Evolutionary conservation across 2,329 filamentous ascomycete species (phyloP), one percentile per base, ranked within the genome.

Genomic region (Fusarium equiseti): DNA sequence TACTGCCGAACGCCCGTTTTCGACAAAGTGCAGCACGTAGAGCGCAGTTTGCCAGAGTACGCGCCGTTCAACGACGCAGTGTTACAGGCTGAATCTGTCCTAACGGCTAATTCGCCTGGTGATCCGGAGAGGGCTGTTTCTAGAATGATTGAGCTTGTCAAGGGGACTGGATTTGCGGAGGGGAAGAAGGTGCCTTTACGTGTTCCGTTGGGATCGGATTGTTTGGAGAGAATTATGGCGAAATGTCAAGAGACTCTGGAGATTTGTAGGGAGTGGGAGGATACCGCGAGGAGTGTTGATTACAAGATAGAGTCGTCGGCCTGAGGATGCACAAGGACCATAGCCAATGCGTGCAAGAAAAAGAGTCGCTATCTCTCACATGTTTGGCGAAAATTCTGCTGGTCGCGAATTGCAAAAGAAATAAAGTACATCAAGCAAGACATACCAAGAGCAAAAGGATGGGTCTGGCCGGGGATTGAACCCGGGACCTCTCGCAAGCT

Each of bases 71-170:
- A 81, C 20, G 70, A 73, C 0, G 70, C 50, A 0, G 73, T 77
- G 4, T 48, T 68, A 13, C 60, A 72, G 6, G 60, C 54, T 5
- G 73, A 77, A 29, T 63, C 71, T 12, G 54, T 51, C 11, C 11
- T 75, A 12, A 62, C 66, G 2, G 55, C 54, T 0, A 77, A 85
- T 55, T 82, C 87, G 53, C 81, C 82, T 3, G 86, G 86, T 5
- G 86, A 89, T 63, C 83, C 86, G 5, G 67, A 69, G 0, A 86
- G 88, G 73, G 86, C 81, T 5, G 85, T 83, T 2, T 77, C 81
- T 24, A 81, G 81, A 0, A 87, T 88, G 78, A 87, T 88, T 69
- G 84, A 89, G 55, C 73, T 89, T 18, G 86, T 85, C 2, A 80
- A 85, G 15, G 82, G 87, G 16, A 85, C 84, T 6, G 78, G 78